Base-by-base conservation (phyloP, 2,329 filamentous ascomycete species). In the Phialophora chinensis region DNA sequence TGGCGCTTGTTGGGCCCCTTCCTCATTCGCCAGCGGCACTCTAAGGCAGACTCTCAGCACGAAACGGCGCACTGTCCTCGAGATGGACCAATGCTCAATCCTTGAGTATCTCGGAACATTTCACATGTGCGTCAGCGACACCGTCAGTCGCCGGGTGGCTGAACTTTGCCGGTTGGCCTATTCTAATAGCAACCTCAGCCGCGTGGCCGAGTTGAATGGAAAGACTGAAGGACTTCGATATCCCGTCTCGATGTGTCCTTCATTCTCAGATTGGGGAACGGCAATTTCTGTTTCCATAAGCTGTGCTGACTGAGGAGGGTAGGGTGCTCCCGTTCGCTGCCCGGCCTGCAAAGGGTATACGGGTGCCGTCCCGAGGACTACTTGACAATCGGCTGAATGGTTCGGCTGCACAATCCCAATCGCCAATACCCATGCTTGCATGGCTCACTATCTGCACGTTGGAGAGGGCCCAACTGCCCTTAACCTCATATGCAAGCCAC, bases 1-100 rank as follows among this genome's bases (percentile, higher is more conserved):
- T 60, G 66, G 68, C 68, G 68, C 68, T 68, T 70, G 66, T 66
- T 66, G 65, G 61, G 54, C 63, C 33, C 27, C 47, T 20, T n/a
- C 20, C 53, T 60, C 17, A 66, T 68, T 66, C 65, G 65, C 56
- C 61, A 35, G 56, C 42, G 47, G 33, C 23, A 38, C 63, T 33
- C 57, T 57, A 66, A 66, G 61, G 66, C 65, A 66, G 56, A 64
- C 11, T 52, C 38, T 42, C 58, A 63, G 60, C 62, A 58, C 54
- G 42, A 47, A 35, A 35, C 42, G 29, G 33, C 33, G 12, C 33
- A 65, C 33, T 20, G 33, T 12, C 42, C 23, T 38, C 20, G 25
- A 31, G 38, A 52, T 47, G 35, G 44, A 27, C 56, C 35, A 44
- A 29, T 52, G 47, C 55, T 52, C 17, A 20, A 6, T 60, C 54